phyloP scores from a whole-genome alignment of 2,329 filamentous ascomycete species.

The Neofusicoccum ribis region DNA sequence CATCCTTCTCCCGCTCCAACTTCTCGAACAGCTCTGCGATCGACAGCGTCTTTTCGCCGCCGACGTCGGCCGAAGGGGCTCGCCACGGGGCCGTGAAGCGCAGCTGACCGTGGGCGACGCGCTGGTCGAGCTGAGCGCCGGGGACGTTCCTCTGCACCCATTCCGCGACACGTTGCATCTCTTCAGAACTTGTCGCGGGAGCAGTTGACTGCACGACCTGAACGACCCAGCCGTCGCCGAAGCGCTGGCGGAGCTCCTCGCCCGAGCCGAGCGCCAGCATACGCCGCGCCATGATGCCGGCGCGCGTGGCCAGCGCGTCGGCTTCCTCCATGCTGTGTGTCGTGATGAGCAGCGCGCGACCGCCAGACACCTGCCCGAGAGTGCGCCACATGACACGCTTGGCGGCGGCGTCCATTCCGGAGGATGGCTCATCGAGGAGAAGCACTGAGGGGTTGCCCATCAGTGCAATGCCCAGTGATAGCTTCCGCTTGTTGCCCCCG shows the following conservation, averaged over 20 bases:
- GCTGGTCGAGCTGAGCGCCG: conserved; percentile 62
- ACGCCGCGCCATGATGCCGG: conserved; percentile 79
- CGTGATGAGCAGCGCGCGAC: conserved; percentile 81
- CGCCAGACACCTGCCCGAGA: conserved; percentile 64
- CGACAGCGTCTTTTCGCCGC: background rate
- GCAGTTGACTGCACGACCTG: conserved; percentile 76
- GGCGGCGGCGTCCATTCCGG: conserved; percentile 84
- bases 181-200: conserved; percentile 67
- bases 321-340: conserved; percentile 97
- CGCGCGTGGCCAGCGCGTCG: conserved; percentile 78
- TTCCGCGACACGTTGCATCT: conserved; percentile 64
- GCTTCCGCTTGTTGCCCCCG: conserved; percentile 91
- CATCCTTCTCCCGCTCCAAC: conserved; percentile 66
- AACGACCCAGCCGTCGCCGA: conserved; percentile 77
- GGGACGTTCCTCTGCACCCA: conserved; percentile 68
- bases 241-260: conserved; percentile 69
- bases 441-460: conserved; percentile 90
- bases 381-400: conserved; percentile 95
- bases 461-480: conserved; percentile 83
- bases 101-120: conserved; percentile 81
- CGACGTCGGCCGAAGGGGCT: background rate
- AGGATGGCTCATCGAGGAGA: conserved; percentile 84
- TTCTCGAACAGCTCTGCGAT: conserved; percentile 70
- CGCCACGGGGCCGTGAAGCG: conserved; percentile 57
- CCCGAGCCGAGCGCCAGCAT: conserved; percentile 85